These are phyloP conservation scores for Cutaneotrichosporon sp. DNA, from an alignment of 1,284 basidiomycete species.

Conservation along the genomic window DNA sequence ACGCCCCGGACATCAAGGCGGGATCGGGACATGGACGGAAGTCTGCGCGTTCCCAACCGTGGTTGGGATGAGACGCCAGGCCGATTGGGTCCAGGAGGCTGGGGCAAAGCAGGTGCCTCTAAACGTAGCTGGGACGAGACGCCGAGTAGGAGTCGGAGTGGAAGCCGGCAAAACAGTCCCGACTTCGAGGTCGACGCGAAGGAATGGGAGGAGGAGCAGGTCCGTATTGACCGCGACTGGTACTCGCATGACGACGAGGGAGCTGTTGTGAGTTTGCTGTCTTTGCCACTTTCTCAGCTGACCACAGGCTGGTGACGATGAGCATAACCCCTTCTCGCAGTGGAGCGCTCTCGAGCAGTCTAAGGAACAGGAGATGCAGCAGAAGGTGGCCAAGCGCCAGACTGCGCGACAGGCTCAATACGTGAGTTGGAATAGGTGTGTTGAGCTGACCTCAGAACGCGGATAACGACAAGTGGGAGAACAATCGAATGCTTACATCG, in stretches of 20 bases:
- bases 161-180: constrained; percentile 53
- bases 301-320: constrained; percentile 65
- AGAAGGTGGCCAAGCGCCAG: constrained; percentile 76
- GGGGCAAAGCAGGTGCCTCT: constrained; percentile 16
- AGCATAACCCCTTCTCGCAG: constrained; percentile 85
- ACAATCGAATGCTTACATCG: constrained; percentile 92
- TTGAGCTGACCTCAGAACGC: constrained; percentile 61
- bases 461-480: constrained; percentile 98
- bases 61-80: constrained; percentile 87
- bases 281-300: not conserved
- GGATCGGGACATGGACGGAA: constrained; percentile 60
- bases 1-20: constrained; percentile 65
- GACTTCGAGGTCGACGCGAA: constrained; percentile 52
- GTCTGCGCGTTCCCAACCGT: constrained; percentile 79
- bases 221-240: constrained; percentile 85
- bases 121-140: constrained; percentile 71
- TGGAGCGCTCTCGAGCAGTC: constrained; percentile 73
- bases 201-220: constrained; percentile 94
- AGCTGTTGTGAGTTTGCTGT: constrained; percentile 55
- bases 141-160: constrained; percentile 57
- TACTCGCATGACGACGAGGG: constrained; percentile 85
- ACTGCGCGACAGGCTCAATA: constrained; percentile 92
- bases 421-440: constrained; percentile 52
- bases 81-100: constrained; percentile 29
- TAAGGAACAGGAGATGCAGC: constrained; percentile 72